phyloP scores from a whole-genome alignment of 176 grass and related monocot genomes.

The Themeda triandra region DNA sequence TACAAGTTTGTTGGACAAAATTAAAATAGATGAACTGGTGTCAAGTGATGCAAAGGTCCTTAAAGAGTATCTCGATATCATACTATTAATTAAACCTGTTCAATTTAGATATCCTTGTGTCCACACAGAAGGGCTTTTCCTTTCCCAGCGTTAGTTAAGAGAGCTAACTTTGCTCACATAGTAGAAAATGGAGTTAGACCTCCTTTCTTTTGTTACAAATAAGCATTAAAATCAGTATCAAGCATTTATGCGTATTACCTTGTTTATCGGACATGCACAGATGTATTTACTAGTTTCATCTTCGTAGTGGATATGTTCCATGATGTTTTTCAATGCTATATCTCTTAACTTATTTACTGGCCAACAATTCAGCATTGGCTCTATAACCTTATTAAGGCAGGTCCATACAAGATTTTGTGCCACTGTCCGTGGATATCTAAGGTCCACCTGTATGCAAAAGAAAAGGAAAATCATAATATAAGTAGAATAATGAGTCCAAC shows the following conservation, averaged over 20 bases:
- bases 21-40: not conserved
- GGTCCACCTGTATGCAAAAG: constrained; percentile 52
- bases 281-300: constrained; percentile 65
- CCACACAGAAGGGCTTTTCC: not conserved
- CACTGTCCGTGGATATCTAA: constrained; percentile 50
- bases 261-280: constrained; percentile 49
- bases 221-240: not conserved
- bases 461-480: not conserved
- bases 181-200: not conserved
- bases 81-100: not conserved
- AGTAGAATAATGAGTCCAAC: no score
- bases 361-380: constrained; percentile 55
- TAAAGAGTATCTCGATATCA: not conserved
- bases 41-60: not conserved
- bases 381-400: constrained; percentile 55
- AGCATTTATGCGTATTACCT: constrained; percentile 22
- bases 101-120: not conserved
- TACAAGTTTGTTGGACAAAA: not conserved
- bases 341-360: constrained; percentile 54
- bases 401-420: constrained; percentile 58
- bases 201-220: no score
- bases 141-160: not conserved
- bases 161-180: not conserved
- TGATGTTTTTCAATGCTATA: constrained; percentile 40
- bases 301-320: constrained; percentile 76